Evolutionary conservation across 2,329 filamentous ascomycete genomes (phyloP).

Genomic region (Clonostachys byssicola): DNA sequence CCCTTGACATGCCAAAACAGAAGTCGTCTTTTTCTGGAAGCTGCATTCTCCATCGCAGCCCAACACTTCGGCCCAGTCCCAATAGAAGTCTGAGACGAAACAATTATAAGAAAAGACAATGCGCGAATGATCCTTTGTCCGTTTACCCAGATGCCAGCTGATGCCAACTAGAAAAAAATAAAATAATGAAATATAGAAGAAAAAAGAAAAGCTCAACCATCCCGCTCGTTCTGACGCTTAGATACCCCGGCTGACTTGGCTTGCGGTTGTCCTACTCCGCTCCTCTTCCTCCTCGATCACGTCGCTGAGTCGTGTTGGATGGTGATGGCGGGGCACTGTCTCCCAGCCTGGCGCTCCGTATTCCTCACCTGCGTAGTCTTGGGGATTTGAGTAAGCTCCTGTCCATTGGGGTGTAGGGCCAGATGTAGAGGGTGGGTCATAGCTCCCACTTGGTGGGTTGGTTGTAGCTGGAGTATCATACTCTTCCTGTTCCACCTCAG

Average conservation of each 20-base stretch:
- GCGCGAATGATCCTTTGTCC: too few species aligned
- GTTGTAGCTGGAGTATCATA: slow-evolving; percentile 49
- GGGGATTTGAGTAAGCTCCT: slow-evolving; percentile 2
- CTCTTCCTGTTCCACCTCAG: slow-evolving; percentile 51
- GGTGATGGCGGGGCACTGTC: slow-evolving; percentile 72
- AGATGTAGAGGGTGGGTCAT: slow-evolving; percentile 21
- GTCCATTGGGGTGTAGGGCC: slow-evolving; percentile 9
- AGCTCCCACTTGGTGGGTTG: slow-evolving; percentile 27
- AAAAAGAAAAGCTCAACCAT: neutral
- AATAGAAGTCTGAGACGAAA: too few species aligned
- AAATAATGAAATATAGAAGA: neutral
- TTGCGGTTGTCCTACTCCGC: slow-evolving; percentile 69
- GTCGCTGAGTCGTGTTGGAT: slow-evolving; percentile 84
- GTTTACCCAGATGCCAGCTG: too few species aligned
- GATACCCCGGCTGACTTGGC: slow-evolving; percentile 46
- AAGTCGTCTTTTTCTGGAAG: too few species aligned
- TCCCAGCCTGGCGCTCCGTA: slow-evolving; percentile 73
- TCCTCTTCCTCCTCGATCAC: slow-evolving; percentile 86
- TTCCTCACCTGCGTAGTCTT: slow-evolving; percentile 62
- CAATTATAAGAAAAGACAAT: too few species aligned
- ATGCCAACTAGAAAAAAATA: too few species aligned
- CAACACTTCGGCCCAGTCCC: too few species aligned
- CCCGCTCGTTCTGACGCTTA: neutral
- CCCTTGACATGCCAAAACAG: too few species aligned
- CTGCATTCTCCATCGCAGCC: too few species aligned